These are phyloP conservation scores for Cryphonectria carpinicola DNA, from an alignment of 2,329 filamentous ascomycete species.

Conservation along the genomic window DNA sequence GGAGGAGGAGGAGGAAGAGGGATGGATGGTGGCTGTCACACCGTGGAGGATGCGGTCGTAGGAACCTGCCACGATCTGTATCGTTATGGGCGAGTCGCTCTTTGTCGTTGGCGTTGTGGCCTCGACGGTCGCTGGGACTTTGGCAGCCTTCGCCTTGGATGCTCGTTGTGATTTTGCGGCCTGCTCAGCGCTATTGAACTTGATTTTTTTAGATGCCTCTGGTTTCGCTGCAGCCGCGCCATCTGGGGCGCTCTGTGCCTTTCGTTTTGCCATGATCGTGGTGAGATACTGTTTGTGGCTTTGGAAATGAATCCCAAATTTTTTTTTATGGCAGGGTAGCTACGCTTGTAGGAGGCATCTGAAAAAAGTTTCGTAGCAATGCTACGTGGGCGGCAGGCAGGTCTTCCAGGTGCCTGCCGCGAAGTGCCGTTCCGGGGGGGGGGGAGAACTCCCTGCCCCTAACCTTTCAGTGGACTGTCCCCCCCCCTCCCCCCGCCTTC, in stretches of 20 bases:
- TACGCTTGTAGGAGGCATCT: background rate
- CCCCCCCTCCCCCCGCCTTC: background rate
- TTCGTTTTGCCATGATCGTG: constrained; percentile 37
- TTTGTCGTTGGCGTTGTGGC: constrained; percentile 44
- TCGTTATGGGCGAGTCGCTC: constrained; percentile 40
- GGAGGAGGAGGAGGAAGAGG: constrained; percentile 31
- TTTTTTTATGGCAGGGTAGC: background rate
- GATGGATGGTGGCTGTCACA: constrained; percentile 73
- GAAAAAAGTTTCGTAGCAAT: constrained; percentile 5
- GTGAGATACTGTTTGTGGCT: background rate
- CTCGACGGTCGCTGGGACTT: constrained; percentile 27
- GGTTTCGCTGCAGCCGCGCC: constrained; percentile 26
- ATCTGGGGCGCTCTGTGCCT: constrained; percentile 34
- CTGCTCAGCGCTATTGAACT: constrained; percentile 8
- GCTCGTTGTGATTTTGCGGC: constrained; percentile 11
- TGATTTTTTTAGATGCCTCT: constrained; percentile 19
- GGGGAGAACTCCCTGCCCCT: background rate
- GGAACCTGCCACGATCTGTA: constrained; percentile 90
- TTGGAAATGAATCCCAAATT: background rate
- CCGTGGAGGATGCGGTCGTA: constrained; percentile 95
- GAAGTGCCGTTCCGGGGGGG: too few species aligned
- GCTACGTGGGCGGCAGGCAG: background rate
- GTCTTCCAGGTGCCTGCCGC: background rate
- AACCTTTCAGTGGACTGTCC: background rate
- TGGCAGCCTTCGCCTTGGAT: constrained; percentile 29